Percentiles rank a stretch among this genome's conserved stretches.
Evolutionary conservation across 2,329 filamentous ascomycete species (phyloP).

Genomic region (Paramyrothecium sp.): DNA sequence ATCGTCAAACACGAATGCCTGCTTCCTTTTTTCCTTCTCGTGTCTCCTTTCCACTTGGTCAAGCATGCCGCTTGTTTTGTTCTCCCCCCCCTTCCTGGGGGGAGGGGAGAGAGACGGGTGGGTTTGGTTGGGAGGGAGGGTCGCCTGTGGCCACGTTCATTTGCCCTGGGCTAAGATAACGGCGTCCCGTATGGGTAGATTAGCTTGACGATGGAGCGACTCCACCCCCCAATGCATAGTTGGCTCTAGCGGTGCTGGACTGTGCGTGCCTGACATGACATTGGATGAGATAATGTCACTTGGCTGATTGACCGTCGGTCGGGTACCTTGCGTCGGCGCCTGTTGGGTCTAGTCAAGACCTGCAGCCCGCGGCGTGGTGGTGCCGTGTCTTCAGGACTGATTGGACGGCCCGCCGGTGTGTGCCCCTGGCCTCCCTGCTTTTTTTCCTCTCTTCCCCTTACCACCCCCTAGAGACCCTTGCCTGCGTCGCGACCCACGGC

Average conservation of each 20-base stretch:
- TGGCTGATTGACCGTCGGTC: background rate
- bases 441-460: background rate
- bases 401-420: background rate
- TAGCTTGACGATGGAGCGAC: background rate
- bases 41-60: background rate
- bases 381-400: background rate
- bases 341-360: background rate
- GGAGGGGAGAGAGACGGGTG: background rate
- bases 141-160: background rate
- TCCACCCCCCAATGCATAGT: background rate
- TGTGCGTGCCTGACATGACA: no score
- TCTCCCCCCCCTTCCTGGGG: background rate
- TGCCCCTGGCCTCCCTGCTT: slow-evolving; percentile 4
- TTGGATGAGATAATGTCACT: no score
- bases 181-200: background rate
- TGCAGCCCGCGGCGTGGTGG: background rate
- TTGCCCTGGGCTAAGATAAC: background rate
- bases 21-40: background rate
- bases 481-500: background rate
- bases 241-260: no score
- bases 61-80: background rate
- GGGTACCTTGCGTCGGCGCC: background rate
- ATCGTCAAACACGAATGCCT: background rate
- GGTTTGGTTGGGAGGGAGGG: background rate
- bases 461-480: no score